Base-by-base conservation (phyloP, 768 basidiomycete species). In the Termitomyces sp. region DNA sequence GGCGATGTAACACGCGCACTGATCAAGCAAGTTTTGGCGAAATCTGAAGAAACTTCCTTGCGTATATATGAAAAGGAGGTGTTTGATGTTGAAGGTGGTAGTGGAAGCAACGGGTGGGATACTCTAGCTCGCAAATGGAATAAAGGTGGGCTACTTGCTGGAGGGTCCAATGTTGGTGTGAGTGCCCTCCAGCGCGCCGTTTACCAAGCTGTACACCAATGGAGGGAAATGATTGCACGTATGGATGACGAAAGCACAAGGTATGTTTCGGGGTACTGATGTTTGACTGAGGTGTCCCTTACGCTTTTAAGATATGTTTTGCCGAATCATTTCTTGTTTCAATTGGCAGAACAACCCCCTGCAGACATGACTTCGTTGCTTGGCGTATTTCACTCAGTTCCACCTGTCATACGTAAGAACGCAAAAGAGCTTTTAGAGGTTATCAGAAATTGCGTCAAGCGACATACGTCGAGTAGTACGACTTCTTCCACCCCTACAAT, bases 181-280 rank as follows among this genome's bases (percentile, higher is more conserved):
- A 72, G 70, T 46, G 75, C 70, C 3, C 69, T 82, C 59, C 82
- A 84, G 60, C 77, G 81, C 29, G 79, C 77, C 36, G 83, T 94
- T 16, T 94, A 90, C 70, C 82, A 76, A 57, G 75, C 77, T 2
- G 75, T 96, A 13, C 92, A 95, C 70, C 76, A 73, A 34, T 98
- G 94, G 95, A 78, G 95, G 58, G 94, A 98, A 69, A 66, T 69
- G 12, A 73, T 86, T 1, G 90, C 92, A 2, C 77, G 92, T 51
- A 83, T 87, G 56, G 90, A 93, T 64, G 95, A 98, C 68, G 94
- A 97, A 71, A 91, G 90, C 66, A 81, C 82, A 9, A 75, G 87
- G 87, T 94, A 68, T 34, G 33, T 12, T 54, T 59, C 6, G 26
- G 33, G 50, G 52, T 58, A 9, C 26, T 24, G n/a, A 28, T 31